Percentiles rank a stretch among this genome's conserved stretches.
Evolutionary conservation across 78 protist genomes (phyloP).

Genomic region (Protostelium mycophagum): DNA sequence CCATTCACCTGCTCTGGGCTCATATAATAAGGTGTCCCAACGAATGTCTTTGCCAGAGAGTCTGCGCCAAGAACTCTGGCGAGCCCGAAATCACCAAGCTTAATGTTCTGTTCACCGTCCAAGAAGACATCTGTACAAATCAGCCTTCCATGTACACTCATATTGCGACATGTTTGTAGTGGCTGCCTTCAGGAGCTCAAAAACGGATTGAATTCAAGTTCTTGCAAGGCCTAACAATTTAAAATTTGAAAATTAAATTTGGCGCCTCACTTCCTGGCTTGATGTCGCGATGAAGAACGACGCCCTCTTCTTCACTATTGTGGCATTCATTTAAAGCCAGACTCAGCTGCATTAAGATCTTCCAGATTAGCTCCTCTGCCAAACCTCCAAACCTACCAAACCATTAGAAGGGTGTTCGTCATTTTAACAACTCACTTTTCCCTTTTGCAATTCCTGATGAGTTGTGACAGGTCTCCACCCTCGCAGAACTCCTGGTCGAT

Average conservation of each 20-base stretch:
- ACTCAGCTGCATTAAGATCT: conserved; percentile 61
- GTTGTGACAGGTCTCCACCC: conserved; percentile 84
- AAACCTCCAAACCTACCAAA: conserved; percentile 14
- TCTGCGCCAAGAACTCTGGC: conserved; percentile 63
- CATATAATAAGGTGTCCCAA: conserved; percentile 91
- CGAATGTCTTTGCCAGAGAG: conserved; percentile 73
- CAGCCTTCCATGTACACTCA: no score
- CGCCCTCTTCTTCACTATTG: conserved; percentile 35
- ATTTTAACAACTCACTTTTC: conserved; percentile 6
- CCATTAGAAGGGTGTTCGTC: not conserved
- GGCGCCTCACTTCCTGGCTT: conserved; percentile 61
- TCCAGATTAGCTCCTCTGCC: conserved; percentile 77
- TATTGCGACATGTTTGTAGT: no score
- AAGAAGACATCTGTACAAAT: conserved; percentile 67
- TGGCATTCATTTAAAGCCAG: conserved; percentile 75
- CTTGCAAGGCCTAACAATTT: no score
- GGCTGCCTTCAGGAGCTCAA: no score
- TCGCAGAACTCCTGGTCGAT: conserved; percentile 75
- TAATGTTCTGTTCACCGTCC: conserved; percentile 50
- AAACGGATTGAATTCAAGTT: no score
- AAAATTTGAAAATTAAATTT: not conserved
- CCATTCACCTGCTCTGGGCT: conserved; percentile 77
- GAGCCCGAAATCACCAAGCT: conserved; percentile 94
- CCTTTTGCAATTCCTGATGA: conserved; percentile 44
- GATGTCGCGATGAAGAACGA: conserved; percentile 89